Evolutionary conservation across 1,284 basidiomycete genomes (phyloP).

Genomic region (Xerocomus subilludens): DNA sequence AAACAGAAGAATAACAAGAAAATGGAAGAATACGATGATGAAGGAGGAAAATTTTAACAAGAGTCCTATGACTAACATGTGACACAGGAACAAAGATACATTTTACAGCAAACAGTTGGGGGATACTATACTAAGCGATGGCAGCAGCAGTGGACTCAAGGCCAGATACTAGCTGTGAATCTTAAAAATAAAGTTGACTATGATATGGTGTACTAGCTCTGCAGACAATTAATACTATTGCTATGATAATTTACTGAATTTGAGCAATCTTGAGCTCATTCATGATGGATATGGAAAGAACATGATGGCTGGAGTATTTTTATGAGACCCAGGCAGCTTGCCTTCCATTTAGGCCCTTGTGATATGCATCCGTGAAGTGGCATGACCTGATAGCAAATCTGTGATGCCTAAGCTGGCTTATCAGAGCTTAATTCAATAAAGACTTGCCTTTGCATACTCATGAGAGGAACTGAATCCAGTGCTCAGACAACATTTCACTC

Average conservation of each 20-base stretch:
- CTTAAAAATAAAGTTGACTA: not conserved
- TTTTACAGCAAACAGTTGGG: not conserved
- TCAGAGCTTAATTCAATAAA: slow-evolving; percentile 2
- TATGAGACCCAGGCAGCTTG: too few species aligned
- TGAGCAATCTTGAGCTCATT: slow-evolving; percentile 2
- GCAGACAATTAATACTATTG: too few species aligned
- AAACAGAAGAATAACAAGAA: too few species aligned
- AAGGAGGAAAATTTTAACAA: too few species aligned
- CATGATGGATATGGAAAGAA: slow-evolving; percentile 5
- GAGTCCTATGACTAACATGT: not conserved
- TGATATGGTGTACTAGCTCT: not conserved
- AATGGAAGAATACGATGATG: too few species aligned
- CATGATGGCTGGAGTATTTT: too few species aligned
- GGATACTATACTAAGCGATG: not conserved
- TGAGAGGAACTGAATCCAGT: slow-evolving; percentile 10
- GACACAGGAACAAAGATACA: not conserved
- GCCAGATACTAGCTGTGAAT: too few species aligned
- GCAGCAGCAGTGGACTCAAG: not conserved
- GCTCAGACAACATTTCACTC: slow-evolving; percentile 3
- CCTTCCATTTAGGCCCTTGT: too few species aligned
- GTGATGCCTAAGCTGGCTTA: slow-evolving; percentile 3
- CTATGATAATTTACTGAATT: not conserved
- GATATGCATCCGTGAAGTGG: too few species aligned
- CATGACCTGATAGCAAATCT: slow-evolving; percentile 8
- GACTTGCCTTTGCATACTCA: slow-evolving; percentile 4